Evolutionary conservation across 148 eudicot genomes (phyloP), one percentile per base, ranked within the genome.

Genomic region (Camellia sinensis): DNA sequence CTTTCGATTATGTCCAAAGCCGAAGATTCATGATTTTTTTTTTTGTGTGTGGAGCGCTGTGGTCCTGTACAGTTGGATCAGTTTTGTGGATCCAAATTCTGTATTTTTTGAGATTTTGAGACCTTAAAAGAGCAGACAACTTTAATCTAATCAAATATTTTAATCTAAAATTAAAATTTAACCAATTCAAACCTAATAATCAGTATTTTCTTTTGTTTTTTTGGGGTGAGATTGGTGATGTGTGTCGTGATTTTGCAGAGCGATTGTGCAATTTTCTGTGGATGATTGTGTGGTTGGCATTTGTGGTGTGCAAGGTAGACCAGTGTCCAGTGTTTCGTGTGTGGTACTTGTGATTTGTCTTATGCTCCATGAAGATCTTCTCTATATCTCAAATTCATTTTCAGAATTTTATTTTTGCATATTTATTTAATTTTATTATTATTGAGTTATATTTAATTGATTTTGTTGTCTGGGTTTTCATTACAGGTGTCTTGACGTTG

Each of bases 1-100:
- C 86, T 90, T 21, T 85, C 87, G 7, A 43, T 67, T 46, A 86
- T 90, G 91, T 85, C 89, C 0, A 90, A 78, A 22, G 89, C 90
- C 2, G 84, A 56, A 5, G 76, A 62, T 4, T 62, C 13, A 12
- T 76, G 41, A 75, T 7, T 21, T 21, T 19, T 45, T 29, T 29
- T 29, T 29, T 29, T 29, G 0, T 0, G n/a, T n/a, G n/a, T 29
- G 37, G 37, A 29, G 45, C 37, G 15, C 70, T 45, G 45, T 0
- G 17, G 14, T 66, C 17, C 45, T 73, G 63, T 37, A 73, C 63
- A 57, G 67, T n/a, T 10, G 50, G 52, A 46, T 59, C 29, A 2
- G 52, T 59, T 59, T 74, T 13, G 18, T 75, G 50, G 78, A 70
- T 70, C 56, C 56, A 4, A 2, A 10, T 10, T 37, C 13, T 50